Percentiles rank a stretch among this genome's conserved stretches.
phyloP scores from a whole-genome alignment of 2,329 filamentous ascomycete species.

The Fusarium sp. region DNA sequence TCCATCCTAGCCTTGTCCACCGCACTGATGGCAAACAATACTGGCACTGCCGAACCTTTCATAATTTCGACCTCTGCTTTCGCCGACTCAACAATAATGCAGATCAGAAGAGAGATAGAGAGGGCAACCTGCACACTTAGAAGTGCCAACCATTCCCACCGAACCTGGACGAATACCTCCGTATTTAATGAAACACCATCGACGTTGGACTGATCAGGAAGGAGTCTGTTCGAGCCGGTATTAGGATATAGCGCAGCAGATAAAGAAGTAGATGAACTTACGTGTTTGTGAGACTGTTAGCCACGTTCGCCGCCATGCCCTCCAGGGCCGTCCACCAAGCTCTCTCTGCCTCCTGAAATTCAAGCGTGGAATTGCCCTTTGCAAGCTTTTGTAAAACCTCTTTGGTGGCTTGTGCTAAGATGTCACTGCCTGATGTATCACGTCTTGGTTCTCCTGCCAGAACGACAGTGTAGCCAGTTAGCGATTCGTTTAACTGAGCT shows the following conservation, averaged over 20 bases:
- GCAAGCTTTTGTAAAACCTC: background rate
- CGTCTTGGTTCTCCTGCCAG: background rate
- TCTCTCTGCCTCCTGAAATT: background rate
- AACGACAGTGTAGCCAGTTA: background rate
- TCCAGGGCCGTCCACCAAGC: background rate
- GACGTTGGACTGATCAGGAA: background rate
- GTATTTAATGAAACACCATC: background rate
- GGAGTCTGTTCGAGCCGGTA: background rate
- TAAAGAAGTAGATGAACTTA: background rate
- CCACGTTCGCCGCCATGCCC: background rate
- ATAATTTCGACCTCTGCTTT: background rate
- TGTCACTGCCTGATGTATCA: background rate
- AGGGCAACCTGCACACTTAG: background rate
- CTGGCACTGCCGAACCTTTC: background rate
- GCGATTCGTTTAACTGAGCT: background rate
- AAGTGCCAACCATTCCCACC: background rate
- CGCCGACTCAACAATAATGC: background rate
- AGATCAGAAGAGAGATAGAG: background rate
- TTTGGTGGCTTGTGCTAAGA: background rate
- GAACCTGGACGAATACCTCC: background rate
- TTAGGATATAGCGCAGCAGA: background rate
- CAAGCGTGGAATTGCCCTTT: background rate
- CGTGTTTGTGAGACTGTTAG: constrained; percentile 1
- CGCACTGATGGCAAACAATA: background rate
- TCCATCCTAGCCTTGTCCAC: background rate